These are phyloP conservation scores for Salix udensis DNA, from an alignment of 345 rosid genomes.

Conservation along the genomic window DNA sequence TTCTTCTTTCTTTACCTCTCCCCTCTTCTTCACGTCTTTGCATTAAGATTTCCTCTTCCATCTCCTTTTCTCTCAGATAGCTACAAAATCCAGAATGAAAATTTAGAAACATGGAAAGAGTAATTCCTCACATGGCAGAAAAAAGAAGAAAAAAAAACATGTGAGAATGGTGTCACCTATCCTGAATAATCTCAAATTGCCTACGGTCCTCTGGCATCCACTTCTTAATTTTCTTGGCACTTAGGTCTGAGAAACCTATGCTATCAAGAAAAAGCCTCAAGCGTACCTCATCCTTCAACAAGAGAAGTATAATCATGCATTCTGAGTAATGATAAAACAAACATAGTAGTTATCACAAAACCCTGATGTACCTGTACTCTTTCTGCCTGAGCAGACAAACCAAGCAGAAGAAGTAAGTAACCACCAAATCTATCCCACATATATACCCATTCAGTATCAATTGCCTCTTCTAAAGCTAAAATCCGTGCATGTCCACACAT, in stretches of 20 bases:
- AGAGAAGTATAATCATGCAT: not conserved
- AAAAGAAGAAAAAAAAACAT: not conserved
- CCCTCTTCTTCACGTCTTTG: constrained; percentile 99
- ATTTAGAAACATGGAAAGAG: constrained; percentile 3
- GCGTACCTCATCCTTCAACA: constrained; percentile 90
- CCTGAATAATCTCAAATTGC: constrained; percentile 96
- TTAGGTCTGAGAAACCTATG: constrained; percentile 94
- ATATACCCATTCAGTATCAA: constrained; percentile 99
- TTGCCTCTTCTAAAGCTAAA: constrained; percentile 96
- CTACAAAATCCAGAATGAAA: constrained; percentile 31
- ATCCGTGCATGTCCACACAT: constrained; percentile 99
- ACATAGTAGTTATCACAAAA: constrained; percentile 1
- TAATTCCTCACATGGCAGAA: not conserved
- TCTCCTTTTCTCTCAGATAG: constrained; percentile 97
- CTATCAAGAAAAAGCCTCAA: constrained; percentile 96
- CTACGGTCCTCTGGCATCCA: constrained; percentile 99
- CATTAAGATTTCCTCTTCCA: constrained; percentile 98
- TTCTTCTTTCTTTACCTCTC: constrained; percentile 97
- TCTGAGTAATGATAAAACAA: constrained; percentile 4
- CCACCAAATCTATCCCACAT: constrained; percentile 99
- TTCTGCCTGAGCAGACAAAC: constrained; percentile 97
- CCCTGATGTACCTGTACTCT: constrained; percentile 71
- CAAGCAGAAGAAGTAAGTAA: constrained; percentile 85
- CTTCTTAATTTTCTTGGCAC: constrained; percentile 95
- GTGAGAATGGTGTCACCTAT: constrained; percentile 51